Conservation (phyloP, 371 early-diverging fungal species). For the Gilbertella persicaria region DNA sequence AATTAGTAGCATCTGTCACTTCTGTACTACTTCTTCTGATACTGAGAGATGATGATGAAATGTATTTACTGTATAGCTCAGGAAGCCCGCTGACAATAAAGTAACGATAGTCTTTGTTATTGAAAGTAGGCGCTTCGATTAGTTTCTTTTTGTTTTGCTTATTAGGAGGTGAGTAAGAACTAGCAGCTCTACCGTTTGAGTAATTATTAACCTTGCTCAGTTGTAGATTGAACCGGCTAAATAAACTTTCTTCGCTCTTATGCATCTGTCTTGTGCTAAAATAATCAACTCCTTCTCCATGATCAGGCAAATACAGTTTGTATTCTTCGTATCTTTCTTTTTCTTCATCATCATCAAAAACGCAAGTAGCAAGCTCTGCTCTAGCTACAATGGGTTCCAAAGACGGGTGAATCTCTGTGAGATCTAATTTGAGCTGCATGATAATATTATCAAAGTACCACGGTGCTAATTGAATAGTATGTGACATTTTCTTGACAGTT, state of each 20-base stretch:
- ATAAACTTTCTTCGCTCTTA: too few relatives aligned
- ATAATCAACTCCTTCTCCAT: too few relatives aligned
- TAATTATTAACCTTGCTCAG: not conserved
- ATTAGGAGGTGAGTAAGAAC: too few relatives aligned
- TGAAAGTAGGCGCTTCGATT: conserved; percentile 7
- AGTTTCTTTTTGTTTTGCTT: not conserved
- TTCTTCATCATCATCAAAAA: not conserved
- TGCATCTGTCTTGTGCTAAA: too few relatives aligned
- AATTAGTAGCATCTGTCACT: conserved; percentile 20
- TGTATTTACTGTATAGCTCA: conserved; percentile 44
- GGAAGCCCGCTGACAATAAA: conserved; percentile 57
- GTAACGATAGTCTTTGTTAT: conserved; percentile 34
- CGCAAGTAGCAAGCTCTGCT: conserved; percentile 5
- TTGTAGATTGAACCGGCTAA: too few relatives aligned
- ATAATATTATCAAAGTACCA: conserved; percentile 46
- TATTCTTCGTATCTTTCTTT: not conserved
- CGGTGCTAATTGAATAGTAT: conserved; percentile 25
- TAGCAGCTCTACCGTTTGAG: too few relatives aligned
- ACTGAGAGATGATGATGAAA: conserved; percentile 18
- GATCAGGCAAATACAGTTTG: conserved; percentile 5
- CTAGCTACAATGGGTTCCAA: conserved; percentile 33
- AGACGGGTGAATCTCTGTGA: conserved; percentile 26
- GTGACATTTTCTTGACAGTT: conserved; percentile 52
- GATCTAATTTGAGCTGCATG: conserved; percentile 31
- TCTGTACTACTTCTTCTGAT: conserved; percentile 46